A percentile compares a stretch with the other conserved stretches of the same genome.
These are phyloP conservation scores for Cicer judaicum DNA, from an alignment of 306 rosid species.

Conservation along the genomic window DNA sequence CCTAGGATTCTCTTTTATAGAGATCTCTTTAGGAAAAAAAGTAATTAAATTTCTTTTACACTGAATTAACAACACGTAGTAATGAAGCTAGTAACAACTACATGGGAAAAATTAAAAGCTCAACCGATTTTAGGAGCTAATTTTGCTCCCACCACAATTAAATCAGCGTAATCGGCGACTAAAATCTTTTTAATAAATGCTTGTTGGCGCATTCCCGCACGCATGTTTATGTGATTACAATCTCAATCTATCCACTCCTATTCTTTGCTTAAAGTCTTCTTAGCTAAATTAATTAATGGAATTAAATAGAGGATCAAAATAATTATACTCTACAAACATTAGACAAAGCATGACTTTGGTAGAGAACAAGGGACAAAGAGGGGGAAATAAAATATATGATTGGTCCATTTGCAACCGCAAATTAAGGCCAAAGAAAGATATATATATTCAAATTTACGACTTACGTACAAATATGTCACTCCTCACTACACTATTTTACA, in stretches of 20 bases:
- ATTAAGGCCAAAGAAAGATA: constrained; percentile 48
- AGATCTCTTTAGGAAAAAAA: not conserved
- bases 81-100: not conserved
- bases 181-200: constrained; percentile 22
- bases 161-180: constrained; percentile 11
- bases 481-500: not conserved
- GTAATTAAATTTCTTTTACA: too few species aligned
- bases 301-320: constrained; percentile 27
- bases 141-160: constrained; percentile 13
- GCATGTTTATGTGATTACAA: constrained; percentile 23
- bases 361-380: constrained; percentile 12
- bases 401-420: constrained; percentile 40
- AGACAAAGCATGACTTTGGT: constrained; percentile 39
- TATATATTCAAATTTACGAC: constrained; percentile 20
- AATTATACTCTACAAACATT: constrained; percentile 37
- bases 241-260: constrained; percentile 23
- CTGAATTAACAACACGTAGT: too few species aligned
- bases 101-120: not conserved
- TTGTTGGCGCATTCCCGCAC: not conserved
- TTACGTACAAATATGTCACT: constrained; percentile 42
- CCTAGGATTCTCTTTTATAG: too few species aligned
- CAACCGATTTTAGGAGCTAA: not conserved
- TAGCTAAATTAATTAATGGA: not conserved
- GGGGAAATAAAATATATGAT: not conserved
- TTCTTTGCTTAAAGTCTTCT: constrained; percentile 31